A percentile compares a stretch with the other conserved stretches of the same genome.
These are phyloP conservation scores for Aspergillus sp. DNA, from an alignment of 2,329 filamentous ascomycete species.

Conservation along the genomic window DNA sequence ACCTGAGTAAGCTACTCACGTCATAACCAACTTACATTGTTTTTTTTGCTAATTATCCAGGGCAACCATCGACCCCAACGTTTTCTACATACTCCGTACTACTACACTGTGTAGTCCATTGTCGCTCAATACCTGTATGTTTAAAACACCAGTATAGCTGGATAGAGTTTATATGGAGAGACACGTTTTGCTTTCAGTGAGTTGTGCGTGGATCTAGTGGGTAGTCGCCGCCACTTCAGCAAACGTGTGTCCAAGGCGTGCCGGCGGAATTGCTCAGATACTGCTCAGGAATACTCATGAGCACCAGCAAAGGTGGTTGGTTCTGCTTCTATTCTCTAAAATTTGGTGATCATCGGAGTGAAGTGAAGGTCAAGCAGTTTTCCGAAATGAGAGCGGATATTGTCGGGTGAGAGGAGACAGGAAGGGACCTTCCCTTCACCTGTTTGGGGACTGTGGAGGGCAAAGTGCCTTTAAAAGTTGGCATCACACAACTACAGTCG, in stretches of 20 bases:
- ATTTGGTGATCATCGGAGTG: too few species aligned
- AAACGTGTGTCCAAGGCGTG: too few species aligned
- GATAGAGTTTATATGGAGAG: neutral
- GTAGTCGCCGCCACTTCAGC: too few species aligned
- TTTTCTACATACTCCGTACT: too few species aligned
- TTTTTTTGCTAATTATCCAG: neutral
- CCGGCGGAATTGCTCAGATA: too few species aligned
- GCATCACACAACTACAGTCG: neutral
- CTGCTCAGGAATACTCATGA: too few species aligned
- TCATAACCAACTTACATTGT: neutral
- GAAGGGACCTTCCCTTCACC: neutral
- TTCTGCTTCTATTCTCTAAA: too few species aligned
- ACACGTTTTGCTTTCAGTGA: neutral
- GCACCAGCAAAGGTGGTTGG: too few species aligned
- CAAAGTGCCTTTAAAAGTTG: neutral
- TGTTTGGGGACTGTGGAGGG: neutral
- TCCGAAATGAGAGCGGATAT: neutral
- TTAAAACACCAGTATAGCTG: neutral
- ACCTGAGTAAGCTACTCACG: constrained; percentile 6
- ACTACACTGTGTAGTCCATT: neutral
- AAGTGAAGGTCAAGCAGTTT: neutral
- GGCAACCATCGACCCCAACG: neutral
- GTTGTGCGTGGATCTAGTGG: too few species aligned
- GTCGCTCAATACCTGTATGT: neutral
- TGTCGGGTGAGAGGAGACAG: neutral